A percentile compares a stretch with the other conserved stretches of the same genome.
These are phyloP conservation scores for Baorangia bicolor DNA, from an alignment of 768 basidiomycete species.

Conservation along the genomic window DNA sequence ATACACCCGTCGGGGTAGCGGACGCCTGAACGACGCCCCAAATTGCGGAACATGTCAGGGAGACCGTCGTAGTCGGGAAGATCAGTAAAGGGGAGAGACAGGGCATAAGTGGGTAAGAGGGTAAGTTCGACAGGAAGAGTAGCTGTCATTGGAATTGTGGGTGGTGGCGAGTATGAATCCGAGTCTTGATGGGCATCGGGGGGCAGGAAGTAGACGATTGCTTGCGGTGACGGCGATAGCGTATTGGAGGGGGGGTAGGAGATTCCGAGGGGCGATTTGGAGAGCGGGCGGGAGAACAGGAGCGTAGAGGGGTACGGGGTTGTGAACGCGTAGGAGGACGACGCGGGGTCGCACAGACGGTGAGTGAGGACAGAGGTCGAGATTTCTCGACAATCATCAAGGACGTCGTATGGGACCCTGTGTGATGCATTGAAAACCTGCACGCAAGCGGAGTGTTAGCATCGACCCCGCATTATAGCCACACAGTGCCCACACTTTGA, in stretches of 20 bases:
- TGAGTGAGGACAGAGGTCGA: constrained; percentile 6
- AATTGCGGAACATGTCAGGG: constrained; percentile 64
- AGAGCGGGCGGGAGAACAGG: constrained; percentile 8
- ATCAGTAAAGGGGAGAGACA: constrained; percentile 84
- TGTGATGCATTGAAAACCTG: too few species aligned
- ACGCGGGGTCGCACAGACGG: constrained; percentile 7
- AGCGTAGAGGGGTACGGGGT: constrained; percentile 16
- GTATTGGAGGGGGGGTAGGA: constrained; percentile 22
- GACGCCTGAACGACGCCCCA: constrained; percentile 54
- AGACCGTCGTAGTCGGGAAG: constrained; percentile 86
- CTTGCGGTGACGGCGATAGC: constrained; percentile 15
- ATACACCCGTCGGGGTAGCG: constrained; percentile 31
- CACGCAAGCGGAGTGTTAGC: too few species aligned
- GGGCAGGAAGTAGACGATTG: constrained; percentile 19
- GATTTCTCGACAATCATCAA: constrained; percentile 21
- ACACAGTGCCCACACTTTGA: too few species aligned
- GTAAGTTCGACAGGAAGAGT: constrained; percentile 81
- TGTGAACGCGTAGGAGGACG: constrained; percentile 16
- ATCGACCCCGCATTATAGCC: too few species aligned
- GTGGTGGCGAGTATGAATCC: constrained; percentile 5
- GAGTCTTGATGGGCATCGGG: constrained; percentile 14
- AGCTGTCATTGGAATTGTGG: constrained; percentile 59
- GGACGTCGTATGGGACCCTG: too few species aligned
- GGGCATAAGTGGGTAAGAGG: constrained; percentile 73
- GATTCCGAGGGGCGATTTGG: constrained; percentile 2